Base-by-base conservation (phyloP, 768 basidiomycete genomes). In the Mycena latifolia region DNA sequence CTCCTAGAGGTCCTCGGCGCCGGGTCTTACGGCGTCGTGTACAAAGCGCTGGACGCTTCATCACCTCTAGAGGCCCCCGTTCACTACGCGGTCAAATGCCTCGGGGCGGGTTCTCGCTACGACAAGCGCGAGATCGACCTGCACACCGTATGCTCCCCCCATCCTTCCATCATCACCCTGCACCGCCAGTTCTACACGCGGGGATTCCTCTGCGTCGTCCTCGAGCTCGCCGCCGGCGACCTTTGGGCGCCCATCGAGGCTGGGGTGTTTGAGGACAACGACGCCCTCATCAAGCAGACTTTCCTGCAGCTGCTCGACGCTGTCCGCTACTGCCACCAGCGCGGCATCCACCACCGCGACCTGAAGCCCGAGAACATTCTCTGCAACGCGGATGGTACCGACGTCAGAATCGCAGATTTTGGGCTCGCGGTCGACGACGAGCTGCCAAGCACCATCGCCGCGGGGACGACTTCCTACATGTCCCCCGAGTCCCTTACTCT, bases 361-460 rank as follows among this genome's bases (percentile, higher is more conserved):
- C 46, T 62, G 10, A 67, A 93, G 78, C 92, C 92, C 1, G 92
- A 92, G 81, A 93, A 93, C 74, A 72, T 93, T 27, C 86, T 92
- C 71, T 87, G 92, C 72, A 79, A 65, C 72, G 77, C 57, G 76
- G 83, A 61, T 53, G 83, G 81, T 55, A 61, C 69, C 39, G 68
- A 72, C 50, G 77, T 87, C 45, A 79, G 80, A 63, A 70, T 88
- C 37, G 80, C 84, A 9, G 87, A 88, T 75, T 88, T 88, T 81
- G 86, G 86, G 12, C 73, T 88, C 20, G 72, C 76, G 5, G 74
- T 75, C 20, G 66, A 66, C 55, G 63, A 61, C 29, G 56, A 33
- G 33, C 28, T 54, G 17, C 51, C 66, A 22, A 73, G 71, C 69
- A 43, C 37, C 22, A 43, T 6, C 39, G 65, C 15, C 61, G 56